phyloP scores from a whole-genome alignment of 306 rosid species.

The Lathyrus sativus region DNA sequence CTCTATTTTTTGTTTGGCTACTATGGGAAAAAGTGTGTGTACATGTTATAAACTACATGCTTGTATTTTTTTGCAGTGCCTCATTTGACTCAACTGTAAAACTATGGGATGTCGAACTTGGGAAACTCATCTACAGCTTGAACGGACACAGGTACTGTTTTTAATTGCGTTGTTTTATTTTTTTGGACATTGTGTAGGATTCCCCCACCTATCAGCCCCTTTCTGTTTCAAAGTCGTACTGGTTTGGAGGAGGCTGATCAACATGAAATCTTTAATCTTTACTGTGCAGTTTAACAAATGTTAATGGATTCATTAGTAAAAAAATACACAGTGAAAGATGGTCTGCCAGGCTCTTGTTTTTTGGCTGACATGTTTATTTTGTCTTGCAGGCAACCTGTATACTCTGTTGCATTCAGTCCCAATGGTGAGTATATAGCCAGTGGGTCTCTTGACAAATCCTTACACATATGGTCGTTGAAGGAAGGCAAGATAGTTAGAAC shows the following conservation, averaged over 20 bases:
- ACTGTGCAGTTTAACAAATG: conserved; percentile 1
- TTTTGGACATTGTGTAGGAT: neutral
- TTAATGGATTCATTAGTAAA: neutral
- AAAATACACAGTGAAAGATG: conserved; percentile 8
- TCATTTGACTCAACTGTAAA: conserved; percentile 95
- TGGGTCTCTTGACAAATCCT: conserved; percentile 79
- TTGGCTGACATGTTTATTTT: conserved; percentile 25
- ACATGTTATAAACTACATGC: neutral
- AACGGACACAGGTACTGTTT: conserved; percentile 78
- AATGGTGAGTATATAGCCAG: conserved; percentile 84
- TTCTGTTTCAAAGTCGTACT: conserved; percentile 5
- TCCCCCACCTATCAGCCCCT: neutral
- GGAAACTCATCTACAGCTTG: conserved; percentile 75
- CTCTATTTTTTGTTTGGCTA: neutral
- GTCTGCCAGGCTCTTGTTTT: neutral
- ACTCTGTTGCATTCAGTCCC: conserved; percentile 92
- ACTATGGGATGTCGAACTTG: conserved; percentile 85
- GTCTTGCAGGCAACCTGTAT: conserved; percentile 59
- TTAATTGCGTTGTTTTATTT: neutral
- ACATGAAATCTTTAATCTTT: conserved; percentile 11
- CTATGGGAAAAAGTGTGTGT: conserved; percentile 7
- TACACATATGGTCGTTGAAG: conserved; percentile 86
- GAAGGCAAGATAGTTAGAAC: conserved; percentile 82
- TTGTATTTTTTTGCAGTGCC: conserved; percentile 59
- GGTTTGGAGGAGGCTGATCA: conserved; percentile 3